A percentile compares a stretch with the other conserved stretches of the same genome.
Conservation (phyloP, 139 green algal species). For the Tetraselmis striata region DNA sequence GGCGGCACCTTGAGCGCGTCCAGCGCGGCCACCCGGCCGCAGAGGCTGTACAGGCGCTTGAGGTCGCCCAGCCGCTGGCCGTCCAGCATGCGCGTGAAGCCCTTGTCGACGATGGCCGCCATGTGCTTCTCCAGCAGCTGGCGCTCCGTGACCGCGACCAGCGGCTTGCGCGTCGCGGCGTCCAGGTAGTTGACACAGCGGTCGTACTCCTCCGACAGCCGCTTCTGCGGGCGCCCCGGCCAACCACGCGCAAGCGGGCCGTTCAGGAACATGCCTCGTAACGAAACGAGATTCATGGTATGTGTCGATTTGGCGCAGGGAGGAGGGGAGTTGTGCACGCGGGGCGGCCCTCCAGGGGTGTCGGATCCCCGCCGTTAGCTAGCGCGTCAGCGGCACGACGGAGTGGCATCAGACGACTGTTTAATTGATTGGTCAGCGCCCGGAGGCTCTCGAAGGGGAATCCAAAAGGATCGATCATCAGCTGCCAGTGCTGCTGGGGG, state of each 20-base stretch:
- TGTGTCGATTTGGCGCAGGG: not conserved
- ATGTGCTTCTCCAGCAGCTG: constrained; percentile 70
- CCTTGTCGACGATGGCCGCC: constrained; percentile 40
- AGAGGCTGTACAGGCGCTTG: constrained; percentile 64
- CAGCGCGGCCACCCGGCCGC: constrained; percentile 46
- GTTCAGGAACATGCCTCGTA: not conserved
- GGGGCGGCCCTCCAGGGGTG: too few species aligned
- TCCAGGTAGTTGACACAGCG: constrained; percentile 83
- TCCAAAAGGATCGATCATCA: too few species aligned
- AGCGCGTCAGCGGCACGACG: too few species aligned
- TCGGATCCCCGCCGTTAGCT: too few species aligned
- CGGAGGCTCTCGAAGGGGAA: too few species aligned
- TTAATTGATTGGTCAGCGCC: too few species aligned
- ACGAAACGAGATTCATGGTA: not conserved
- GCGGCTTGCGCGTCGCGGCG: constrained; percentile 53
- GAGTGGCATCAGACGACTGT: too few species aligned
- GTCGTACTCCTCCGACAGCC: constrained; percentile 83
- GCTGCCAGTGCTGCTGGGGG: too few species aligned
- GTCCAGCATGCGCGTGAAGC: constrained; percentile 69
- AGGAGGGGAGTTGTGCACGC: not conserved
- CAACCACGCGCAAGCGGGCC: not conserved
- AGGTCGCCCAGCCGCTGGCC: constrained; percentile 66
- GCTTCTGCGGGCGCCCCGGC: too few species aligned
- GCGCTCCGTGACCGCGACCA: constrained; percentile 70
- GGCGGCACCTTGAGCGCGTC: constrained; percentile 23